Conservation (phyloP, 1,284 basidiomycete genomes). For the Apiotrichum brassicae region DNA sequence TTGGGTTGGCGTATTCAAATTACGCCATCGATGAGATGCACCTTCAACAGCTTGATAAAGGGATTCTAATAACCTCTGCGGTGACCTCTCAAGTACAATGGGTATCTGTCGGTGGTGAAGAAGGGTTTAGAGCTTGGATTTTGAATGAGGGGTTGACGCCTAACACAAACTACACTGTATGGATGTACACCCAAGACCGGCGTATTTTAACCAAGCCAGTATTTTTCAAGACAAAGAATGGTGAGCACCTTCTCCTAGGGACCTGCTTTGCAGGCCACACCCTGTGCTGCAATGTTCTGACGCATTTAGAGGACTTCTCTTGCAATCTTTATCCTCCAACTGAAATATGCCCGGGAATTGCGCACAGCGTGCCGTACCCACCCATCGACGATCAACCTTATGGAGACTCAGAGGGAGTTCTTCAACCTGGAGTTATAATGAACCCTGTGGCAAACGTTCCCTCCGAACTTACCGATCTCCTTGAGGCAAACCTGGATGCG, state of each 20-base stretch:
- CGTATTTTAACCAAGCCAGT: constrained; percentile 33
- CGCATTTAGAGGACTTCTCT: constrained; percentile 55
- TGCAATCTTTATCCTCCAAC: constrained; percentile 67
- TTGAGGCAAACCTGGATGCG: constrained; percentile 60
- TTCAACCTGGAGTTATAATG: no score
- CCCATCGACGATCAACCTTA: constrained; percentile 45
- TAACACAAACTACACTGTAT: constrained; percentile 42
- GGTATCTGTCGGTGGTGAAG: constrained; percentile 22
- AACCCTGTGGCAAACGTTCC: not conserved
- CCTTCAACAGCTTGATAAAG: no score
- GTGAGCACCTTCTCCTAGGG: no score
- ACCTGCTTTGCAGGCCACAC: no score
- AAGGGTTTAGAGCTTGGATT: constrained; percentile 34
- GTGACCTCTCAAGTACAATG: no score
- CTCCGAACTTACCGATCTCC: constrained; percentile 8
- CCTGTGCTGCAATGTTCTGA: not conserved
- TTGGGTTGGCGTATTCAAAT: constrained; percentile 46
- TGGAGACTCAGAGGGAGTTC: no score
- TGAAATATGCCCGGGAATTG: constrained; percentile 64
- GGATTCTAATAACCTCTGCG: no score
- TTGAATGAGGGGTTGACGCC: constrained; percentile 25
- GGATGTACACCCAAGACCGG: constrained; percentile 23
- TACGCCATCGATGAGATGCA: no score
- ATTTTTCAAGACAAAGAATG: constrained; percentile 41
- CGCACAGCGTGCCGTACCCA: constrained; percentile 62